Evolutionary conservation across 495 filamentous ascomycete species (phyloP).

Genomic region (Chaetomidium leptoderma): DNA sequence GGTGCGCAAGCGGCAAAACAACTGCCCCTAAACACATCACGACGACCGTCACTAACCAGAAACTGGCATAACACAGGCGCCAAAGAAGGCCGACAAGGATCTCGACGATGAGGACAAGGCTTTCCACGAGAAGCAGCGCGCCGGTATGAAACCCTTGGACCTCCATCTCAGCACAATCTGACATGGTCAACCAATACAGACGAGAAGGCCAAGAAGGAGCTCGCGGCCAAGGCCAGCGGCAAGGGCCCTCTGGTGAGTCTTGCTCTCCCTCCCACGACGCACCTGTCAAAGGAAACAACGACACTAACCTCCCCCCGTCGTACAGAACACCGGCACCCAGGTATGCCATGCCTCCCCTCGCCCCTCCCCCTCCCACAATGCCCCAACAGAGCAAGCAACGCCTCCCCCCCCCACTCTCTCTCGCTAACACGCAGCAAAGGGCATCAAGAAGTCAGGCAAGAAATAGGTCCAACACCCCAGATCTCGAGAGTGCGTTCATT

Average conservation of each 20-base stretch:
- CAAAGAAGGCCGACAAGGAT: conserved; percentile 73
- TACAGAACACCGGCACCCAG: conserved; percentile 63
- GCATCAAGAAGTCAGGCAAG: conserved; percentile 90
- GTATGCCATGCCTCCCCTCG: conserved; percentile 10
- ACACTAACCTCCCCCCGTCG: background rate
- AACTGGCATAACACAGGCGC: conserved; percentile 29
- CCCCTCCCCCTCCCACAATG: background rate
- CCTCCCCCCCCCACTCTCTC: background rate
- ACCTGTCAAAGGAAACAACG: too few species aligned
- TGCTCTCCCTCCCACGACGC: background rate
- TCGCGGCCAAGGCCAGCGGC: conserved; percentile 59
- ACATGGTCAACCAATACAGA: conserved; percentile 46
- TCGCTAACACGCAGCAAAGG: conserved; percentile 29
- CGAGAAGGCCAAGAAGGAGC: conserved; percentile 71
- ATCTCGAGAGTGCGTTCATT: background rate
- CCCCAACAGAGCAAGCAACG: conserved; percentile 43
- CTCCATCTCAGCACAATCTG: background rate
- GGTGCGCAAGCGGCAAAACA: conserved; percentile 28
- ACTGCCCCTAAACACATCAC: background rate
- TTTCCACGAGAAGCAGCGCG: conserved; percentile 67
- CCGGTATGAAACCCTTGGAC: conserved; percentile 49
- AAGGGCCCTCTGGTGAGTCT: conserved; percentile 47
- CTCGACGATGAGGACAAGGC: conserved; percentile 74
- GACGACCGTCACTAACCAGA: background rate
- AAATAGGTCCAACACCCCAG: conserved; percentile 57